phyloP scores from a whole-genome alignment of 805 yeast species.

The Wickerhamomyces hampshirensis region DNA sequence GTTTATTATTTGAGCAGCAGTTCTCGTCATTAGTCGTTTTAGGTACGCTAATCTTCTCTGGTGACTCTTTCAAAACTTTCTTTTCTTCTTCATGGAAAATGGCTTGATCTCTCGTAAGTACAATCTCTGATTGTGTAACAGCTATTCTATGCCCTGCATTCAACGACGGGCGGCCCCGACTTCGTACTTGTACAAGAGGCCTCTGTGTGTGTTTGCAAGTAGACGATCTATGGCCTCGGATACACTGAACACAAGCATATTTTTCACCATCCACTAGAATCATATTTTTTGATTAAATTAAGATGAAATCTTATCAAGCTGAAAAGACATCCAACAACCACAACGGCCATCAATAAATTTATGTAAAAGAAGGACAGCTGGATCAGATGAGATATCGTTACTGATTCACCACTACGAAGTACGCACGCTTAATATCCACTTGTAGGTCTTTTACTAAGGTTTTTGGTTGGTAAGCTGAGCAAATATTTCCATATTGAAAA shows the following conservation, averaged over 20 bases:
- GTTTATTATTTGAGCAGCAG: conserved; percentile 1
- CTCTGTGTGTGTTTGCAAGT: conserved; percentile 70
- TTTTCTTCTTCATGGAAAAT: conserved; percentile 8
- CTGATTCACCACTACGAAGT: too few species aligned
- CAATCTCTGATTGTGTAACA: conserved; percentile 22
- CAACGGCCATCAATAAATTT: too few species aligned
- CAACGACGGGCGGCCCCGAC: conserved; percentile 69
- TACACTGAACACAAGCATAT: conserved; percentile 73
- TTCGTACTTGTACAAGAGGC: conserved; percentile 70
- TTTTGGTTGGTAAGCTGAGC: too few species aligned
- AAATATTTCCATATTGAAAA: conserved; percentile 6
- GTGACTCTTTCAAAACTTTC: neutral
- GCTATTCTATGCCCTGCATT: conserved; percentile 31
- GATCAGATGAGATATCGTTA: too few species aligned
- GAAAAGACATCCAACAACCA: neutral
- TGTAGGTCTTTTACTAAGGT: too few species aligned
- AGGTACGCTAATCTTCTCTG: neutral
- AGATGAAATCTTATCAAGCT: too few species aligned
- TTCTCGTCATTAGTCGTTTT: neutral
- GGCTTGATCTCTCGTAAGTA: conserved; percentile 13
- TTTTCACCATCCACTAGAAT: conserved; percentile 67
- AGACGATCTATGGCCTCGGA: conserved; percentile 79
- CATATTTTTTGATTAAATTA: conserved; percentile 40
- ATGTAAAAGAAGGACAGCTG: too few species aligned
- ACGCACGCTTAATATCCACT: too few species aligned